A percentile compares a stretch with the other conserved stretches of the same genome.
Conservation (phyloP, 306 rosid genomes). For the Rubus parviflorus region DNA sequence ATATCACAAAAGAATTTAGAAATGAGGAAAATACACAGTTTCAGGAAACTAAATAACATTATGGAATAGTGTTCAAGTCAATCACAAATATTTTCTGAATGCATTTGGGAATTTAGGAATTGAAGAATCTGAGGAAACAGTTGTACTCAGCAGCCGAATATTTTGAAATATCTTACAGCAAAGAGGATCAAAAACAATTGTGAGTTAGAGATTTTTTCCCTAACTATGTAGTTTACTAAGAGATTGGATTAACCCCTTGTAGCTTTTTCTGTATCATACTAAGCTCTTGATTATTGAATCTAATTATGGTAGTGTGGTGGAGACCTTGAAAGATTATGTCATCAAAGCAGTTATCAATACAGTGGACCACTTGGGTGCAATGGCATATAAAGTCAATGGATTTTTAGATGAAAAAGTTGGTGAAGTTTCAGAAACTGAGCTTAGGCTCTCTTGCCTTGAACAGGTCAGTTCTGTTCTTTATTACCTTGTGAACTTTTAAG, state of each 20-base stretch:
- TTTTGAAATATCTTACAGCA: slow-evolving; percentile 36
- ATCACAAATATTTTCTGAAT: not conserved
- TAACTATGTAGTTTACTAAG: not conserved
- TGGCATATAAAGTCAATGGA: slow-evolving; percentile 35
- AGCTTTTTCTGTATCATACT: not conserved
- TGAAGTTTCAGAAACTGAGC: slow-evolving; percentile 26
- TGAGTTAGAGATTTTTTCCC: not conserved
- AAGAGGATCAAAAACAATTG: slow-evolving; percentile 36
- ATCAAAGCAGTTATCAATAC: slow-evolving; percentile 41
- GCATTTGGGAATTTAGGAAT: slow-evolving; percentile 29
- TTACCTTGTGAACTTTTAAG: not conserved
- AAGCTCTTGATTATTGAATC: not conserved
- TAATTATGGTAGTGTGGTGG: slow-evolving; percentile 31
- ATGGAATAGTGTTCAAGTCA: not conserved
- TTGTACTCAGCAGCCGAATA: slow-evolving; percentile 46
- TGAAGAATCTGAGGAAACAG: slow-evolving; percentile 44
- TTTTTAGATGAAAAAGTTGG: slow-evolving; percentile 31
- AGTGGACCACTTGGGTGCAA: slow-evolving; percentile 43
- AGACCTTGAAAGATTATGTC: slow-evolving; percentile 39
- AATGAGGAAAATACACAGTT: not conserved
- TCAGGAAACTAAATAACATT: not conserved
- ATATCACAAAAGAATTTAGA: not conserved
- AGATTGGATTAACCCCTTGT: not conserved
- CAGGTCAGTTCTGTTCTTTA: slow-evolving; percentile 20
- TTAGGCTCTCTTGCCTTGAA: slow-evolving; percentile 28